A percentile compares a stretch with the other conserved stretches of the same genome.
phyloP scores from a whole-genome alignment of 192 early-diverging fungal genomes.

The Backusella morwellensis region DNA sequence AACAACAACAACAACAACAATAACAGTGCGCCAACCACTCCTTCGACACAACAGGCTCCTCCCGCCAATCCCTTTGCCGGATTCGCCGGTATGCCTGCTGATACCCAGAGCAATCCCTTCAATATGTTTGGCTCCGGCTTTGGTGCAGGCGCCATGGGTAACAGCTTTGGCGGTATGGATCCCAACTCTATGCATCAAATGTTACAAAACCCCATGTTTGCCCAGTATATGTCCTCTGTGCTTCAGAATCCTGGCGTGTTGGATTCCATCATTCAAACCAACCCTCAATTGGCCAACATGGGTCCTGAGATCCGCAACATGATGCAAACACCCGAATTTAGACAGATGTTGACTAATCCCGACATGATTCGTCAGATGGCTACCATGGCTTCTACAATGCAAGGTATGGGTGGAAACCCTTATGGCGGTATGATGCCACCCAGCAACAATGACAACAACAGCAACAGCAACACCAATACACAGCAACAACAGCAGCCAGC shows the following conservation, averaged over 20 bases:
- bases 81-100: slow-evolving; percentile 32
- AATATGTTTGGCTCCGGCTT: slow-evolving; percentile 52
- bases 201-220: slow-evolving; percentile 83
- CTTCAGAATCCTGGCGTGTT: slow-evolving; percentile 84
- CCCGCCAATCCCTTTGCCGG: slow-evolving; percentile 43
- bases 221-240: slow-evolving; percentile 77
- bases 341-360: slow-evolving; percentile 85
- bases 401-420: slow-evolving; percentile 19
- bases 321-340: slow-evolving; percentile 75
- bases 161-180: slow-evolving; percentile 59
- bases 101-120: slow-evolving; percentile 45
- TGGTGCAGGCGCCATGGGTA: slow-evolving; percentile 63
- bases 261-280: slow-evolving; percentile 79
- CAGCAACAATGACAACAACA: slow-evolving; percentile 12
- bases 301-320: slow-evolving; percentile 86
- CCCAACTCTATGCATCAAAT: slow-evolving; percentile 66
- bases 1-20: background rate
- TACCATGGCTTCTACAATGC: slow-evolving; percentile 54
- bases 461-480: slow-evolving; percentile 27
- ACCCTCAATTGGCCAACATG: slow-evolving; percentile 78
- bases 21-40: background rate
- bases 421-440: background rate
- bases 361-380: slow-evolving; percentile 73
- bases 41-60: slow-evolving; percentile 5
- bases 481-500: slow-evolving; percentile 23